phyloP scores from a whole-genome alignment of 2,329 filamentous ascomycete genomes.

The Cadophora malorum region DNA sequence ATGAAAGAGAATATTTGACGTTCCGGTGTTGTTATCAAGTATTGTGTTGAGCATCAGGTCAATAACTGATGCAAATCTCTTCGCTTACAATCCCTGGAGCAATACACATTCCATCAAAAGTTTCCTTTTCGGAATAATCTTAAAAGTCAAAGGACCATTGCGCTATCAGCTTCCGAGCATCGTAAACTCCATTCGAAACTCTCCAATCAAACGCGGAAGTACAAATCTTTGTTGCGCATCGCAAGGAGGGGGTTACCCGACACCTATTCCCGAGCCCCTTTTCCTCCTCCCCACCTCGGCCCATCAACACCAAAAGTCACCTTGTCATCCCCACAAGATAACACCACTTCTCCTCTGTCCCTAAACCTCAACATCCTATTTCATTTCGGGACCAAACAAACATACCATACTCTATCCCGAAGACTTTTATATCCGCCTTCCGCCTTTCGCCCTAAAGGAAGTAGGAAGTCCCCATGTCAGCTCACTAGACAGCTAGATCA shows the following conservation, averaged over 20 bases:
- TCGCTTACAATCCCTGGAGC: not conserved
- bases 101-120: not conserved
- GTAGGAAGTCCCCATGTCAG: not conserved
- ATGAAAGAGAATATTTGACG: too few relatives aligned
- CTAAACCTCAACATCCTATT: not conserved
- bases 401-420: not conserved
- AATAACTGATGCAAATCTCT: too few relatives aligned
- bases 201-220: not conserved
- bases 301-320: not conserved
- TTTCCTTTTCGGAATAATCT: not conserved
- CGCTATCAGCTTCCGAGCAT: not conserved
- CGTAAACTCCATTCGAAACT: not conserved
- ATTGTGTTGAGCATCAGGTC: too few relatives aligned
- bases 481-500: not conserved
- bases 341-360: not conserved
- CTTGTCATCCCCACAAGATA: not conserved
- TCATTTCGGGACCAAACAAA: not conserved
- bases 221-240: conserved; percentile 25
- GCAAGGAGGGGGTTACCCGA: conserved; percentile 29
- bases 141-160: not conserved
- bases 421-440: not conserved
- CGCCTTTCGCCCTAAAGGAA: too few relatives aligned
- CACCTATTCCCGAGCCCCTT: not conserved
- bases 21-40: too few relatives aligned
- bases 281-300: not conserved